Evolutionary conservation across 1,139 yeast genomes (phyloP).

Genomic region (Geotrichum candidum): DNA sequence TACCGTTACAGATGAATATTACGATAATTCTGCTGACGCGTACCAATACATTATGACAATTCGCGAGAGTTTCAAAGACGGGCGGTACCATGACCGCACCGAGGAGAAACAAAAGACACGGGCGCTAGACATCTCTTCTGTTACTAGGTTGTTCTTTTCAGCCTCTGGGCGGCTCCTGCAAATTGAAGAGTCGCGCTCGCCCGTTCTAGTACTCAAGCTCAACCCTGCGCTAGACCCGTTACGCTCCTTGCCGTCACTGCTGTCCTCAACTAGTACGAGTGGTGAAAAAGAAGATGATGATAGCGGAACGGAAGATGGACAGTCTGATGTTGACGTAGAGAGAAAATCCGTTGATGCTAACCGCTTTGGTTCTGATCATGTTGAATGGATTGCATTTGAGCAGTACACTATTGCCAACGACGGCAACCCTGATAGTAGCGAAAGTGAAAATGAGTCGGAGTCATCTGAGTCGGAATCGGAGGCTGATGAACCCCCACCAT

Average conservation of each 20-base stretch:
- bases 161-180: constrained; percentile 65
- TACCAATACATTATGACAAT: constrained; percentile 47
- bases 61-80: constrained; percentile 63
- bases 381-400: constrained; percentile 54
- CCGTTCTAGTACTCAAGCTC: constrained; percentile 60
- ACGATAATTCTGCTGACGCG: constrained; percentile 11
- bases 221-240: constrained; percentile 32
- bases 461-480: constrained; percentile 20
- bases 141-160: constrained; percentile 59
- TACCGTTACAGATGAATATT: constrained; percentile 4
- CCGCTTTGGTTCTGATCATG: constrained; percentile 17
- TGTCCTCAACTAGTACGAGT: neutral
- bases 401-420: constrained; percentile 35
- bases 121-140: constrained; percentile 39
- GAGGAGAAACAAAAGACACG: constrained; percentile 35
- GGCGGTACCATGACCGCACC: constrained; percentile 62
- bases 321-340: constrained; percentile 26
- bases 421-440: constrained; percentile 29
- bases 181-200: constrained; percentile 58
- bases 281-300: neutral
- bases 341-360: constrained; percentile 22
- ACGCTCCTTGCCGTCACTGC: constrained; percentile 1
- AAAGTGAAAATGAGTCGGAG: constrained; percentile 18
- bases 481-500: constrained; percentile 9
- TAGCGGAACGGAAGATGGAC: constrained; percentile 13